phyloP scores from a whole-genome alignment of 768 basidiomycete species.

The Collybia sordida region DNA sequence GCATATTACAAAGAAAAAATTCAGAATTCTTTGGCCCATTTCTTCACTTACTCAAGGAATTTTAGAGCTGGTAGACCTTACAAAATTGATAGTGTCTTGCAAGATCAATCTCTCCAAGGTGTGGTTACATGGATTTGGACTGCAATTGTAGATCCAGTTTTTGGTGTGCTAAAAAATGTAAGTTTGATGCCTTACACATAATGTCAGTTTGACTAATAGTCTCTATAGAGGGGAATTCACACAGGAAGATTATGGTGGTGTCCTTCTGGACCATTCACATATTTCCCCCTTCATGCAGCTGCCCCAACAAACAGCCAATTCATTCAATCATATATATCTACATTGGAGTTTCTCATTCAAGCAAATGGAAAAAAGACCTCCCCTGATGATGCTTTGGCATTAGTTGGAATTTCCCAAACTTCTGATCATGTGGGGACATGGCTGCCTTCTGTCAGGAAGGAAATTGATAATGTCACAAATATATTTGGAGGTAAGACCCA shows the following conservation, averaged over 20 bases:
- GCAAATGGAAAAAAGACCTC: conserved; percentile 18
- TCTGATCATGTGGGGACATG: too few relatives aligned
- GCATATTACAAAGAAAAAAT: conserved; percentile 1
- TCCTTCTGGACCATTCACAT: too few relatives aligned
- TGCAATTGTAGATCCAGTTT: conserved; percentile 15
- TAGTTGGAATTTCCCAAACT: too few relatives aligned
- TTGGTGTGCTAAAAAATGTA: background rate
- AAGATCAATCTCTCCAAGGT: conserved; percentile 1
- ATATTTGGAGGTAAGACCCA: too few relatives aligned
- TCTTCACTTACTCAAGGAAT: background rate
- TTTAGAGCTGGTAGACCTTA: background rate
- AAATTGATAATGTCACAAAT: too few relatives aligned
- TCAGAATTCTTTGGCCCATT: background rate
- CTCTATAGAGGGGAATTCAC: background rate
- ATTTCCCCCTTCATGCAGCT: too few relatives aligned
- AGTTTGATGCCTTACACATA: too few relatives aligned
- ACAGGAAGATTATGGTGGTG: conserved; percentile 11
- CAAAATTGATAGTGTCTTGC: background rate
- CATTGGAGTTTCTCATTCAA: background rate
- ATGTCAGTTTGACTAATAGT: too few relatives aligned
- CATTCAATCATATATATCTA: too few relatives aligned
- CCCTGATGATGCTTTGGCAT: conserved; percentile 16
- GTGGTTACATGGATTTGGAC: conserved; percentile 19
- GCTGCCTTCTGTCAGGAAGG: too few relatives aligned
- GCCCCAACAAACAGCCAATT: too few relatives aligned